phyloP scores from a whole-genome alignment of 306 rosid genomes.

The Oxytropis ochrocephala region DNA sequence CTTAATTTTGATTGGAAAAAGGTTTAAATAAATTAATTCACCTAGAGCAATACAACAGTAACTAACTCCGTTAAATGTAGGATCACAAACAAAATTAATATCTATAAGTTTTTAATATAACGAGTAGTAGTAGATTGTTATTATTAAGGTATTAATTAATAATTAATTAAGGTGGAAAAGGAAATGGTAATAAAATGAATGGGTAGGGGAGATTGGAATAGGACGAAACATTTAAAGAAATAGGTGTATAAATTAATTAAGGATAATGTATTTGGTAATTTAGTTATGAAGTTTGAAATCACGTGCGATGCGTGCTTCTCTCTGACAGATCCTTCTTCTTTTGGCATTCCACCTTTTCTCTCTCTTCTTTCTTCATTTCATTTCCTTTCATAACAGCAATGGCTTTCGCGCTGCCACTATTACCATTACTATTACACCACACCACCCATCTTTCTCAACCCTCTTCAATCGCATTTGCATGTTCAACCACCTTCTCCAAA shows the following conservation, averaged over 20 bases:
- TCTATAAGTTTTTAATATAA: not conserved
- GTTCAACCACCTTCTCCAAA: not conserved
- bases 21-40: too few relatives aligned
- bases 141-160: too few relatives aligned
- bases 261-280: not conserved
- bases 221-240: not conserved
- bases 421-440: not conserved
- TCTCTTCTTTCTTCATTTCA: not conserved
- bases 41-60: not conserved
- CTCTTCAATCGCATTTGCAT: slow-evolving; percentile 22
- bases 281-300: slow-evolving; percentile 37
- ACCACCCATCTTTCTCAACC: not conserved
- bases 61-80: too few relatives aligned
- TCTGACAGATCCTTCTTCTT: slow-evolving; percentile 46
- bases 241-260: too few relatives aligned
- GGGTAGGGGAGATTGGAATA: not conserved
- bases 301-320: slow-evolving; percentile 64
- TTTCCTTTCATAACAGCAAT: not conserved
- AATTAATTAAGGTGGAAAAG: too few relatives aligned
- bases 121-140: too few relatives aligned
- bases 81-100: too few relatives aligned
- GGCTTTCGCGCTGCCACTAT: slow-evolving; percentile 27
- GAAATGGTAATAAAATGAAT: too few relatives aligned
- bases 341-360: slow-evolving; percentile 6
- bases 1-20: too few relatives aligned